Percentiles rank a stretch among this genome's conserved stretches.
Conservation (phyloP, 192 early-diverging fungal species). For the Mortierella alpina region DNA sequence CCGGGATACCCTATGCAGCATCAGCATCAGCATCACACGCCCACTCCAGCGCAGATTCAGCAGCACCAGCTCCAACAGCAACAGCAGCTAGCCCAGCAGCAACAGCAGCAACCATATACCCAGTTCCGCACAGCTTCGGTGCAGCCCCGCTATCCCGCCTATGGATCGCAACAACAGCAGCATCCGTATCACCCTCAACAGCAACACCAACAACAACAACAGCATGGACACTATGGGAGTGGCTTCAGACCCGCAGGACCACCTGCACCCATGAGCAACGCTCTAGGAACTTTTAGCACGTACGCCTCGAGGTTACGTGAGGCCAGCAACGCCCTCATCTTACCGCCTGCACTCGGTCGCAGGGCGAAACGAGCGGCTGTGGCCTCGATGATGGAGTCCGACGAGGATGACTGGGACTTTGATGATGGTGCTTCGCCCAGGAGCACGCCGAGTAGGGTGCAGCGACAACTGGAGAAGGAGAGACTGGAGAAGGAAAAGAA, state of each 20-base stretch:
- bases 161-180: conserved; percentile 3
- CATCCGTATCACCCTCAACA: background rate
- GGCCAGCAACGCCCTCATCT: conserved; percentile 61
- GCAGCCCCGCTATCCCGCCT: background rate
- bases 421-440: conserved; percentile 43
- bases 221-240: background rate
- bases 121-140: background rate
- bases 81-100: conserved; percentile 18
- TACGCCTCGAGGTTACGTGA: conserved; percentile 63
- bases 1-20: conserved; percentile 11
- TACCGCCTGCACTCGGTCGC: conserved; percentile 55
- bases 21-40: conserved; percentile 1
- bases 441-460: conserved; percentile 37
- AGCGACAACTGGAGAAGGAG: conserved; percentile 36
- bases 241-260: background rate
- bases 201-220: conserved; percentile 12
- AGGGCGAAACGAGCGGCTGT: conserved; percentile 49
- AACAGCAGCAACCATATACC: conserved; percentile 17
- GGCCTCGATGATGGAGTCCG: conserved; percentile 53
- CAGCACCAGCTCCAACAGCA: conserved; percentile 19
- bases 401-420: conserved; percentile 60
- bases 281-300: conserved; percentile 56
- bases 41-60: background rate
- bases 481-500: conserved; percentile 54
- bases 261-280: conserved; percentile 12